phyloP scores from a whole-genome alignment of 1,284 basidiomycete species.

The Moesziomyces sp. region DNA sequence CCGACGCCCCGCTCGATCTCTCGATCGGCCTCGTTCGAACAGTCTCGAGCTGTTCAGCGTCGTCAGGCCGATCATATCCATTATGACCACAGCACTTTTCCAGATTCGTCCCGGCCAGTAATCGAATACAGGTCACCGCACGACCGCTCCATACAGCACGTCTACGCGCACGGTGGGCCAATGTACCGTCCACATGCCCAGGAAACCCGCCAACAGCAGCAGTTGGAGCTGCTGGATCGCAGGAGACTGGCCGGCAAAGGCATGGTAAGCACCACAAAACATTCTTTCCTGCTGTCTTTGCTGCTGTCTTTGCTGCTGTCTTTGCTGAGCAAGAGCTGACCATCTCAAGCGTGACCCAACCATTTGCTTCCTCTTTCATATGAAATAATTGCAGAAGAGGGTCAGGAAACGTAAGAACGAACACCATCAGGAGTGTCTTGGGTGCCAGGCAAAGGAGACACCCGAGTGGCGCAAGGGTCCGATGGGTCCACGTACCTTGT shows the following conservation, averaged over 20 bases:
- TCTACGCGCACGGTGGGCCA: background rate
- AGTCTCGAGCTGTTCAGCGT: constrained; percentile 5
- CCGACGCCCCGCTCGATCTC: constrained; percentile 12
- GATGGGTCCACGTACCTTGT: constrained; percentile 60
- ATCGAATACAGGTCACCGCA: background rate
- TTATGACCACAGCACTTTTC: background rate
- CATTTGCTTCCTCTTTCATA: too few relatives aligned
- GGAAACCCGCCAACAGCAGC: constrained; percentile 28
- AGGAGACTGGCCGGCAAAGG: constrained; percentile 42
- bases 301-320: background rate
- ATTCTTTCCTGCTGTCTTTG: too few relatives aligned
- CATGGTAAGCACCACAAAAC: constrained; percentile 14
- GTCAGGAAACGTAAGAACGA: constrained; percentile 51
- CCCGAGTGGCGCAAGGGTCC: constrained; percentile 67
- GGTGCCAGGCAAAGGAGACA: constrained; percentile 52
- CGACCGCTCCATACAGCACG: constrained; percentile 5
- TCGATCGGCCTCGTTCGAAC: constrained; percentile 30
- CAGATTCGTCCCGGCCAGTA: constrained; percentile 4
- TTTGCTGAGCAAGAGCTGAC: background rate
- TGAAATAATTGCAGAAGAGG: constrained; percentile 9
- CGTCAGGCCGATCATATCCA: background rate
- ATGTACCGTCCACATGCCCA: constrained; percentile 6
- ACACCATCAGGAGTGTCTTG: constrained; percentile 49
- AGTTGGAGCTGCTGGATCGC: constrained; percentile 36
- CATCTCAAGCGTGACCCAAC: background rate